These are phyloP conservation scores for Plasmopara halstedii DNA, from an alignment of 352 stramenopile genomes.

Conservation along the genomic window DNA sequence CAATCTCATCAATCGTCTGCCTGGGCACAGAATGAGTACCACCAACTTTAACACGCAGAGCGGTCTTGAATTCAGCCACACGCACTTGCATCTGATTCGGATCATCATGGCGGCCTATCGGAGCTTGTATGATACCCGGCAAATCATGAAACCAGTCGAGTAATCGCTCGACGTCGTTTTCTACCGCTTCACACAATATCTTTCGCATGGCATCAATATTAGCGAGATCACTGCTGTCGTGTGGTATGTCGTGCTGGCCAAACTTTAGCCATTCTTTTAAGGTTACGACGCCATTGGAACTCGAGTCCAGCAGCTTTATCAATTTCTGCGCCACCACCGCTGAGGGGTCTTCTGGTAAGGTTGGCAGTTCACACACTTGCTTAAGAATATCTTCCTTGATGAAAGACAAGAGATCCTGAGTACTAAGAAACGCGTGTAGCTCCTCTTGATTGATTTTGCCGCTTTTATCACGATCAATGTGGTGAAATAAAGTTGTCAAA, in stretches of 20 bases:
- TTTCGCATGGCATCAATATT: constrained; percentile 19
- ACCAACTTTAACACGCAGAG: constrained; percentile 21
- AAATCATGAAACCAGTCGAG: constrained; percentile 43
- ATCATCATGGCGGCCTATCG: constrained; percentile 1
- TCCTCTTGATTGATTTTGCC: constrained; percentile 49
- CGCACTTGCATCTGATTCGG: constrained; percentile 37
- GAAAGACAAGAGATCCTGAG: constrained; percentile 10
- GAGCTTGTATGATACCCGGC: constrained; percentile 20
- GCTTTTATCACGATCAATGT: constrained; percentile 43
- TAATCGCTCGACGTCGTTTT: constrained; percentile 14
- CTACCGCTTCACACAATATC: constrained; percentile 11
- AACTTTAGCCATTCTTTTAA: constrained; percentile 46
- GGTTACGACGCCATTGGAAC: constrained; percentile 49
- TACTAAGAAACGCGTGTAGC: constrained; percentile 34
- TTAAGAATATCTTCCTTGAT: constrained; percentile 3
- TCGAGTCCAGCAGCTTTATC: constrained; percentile 37
- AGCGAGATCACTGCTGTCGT: constrained; percentile 6
- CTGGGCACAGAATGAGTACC: constrained; percentile 5
- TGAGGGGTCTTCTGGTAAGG: constrained; percentile 1
- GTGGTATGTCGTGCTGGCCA: constrained; percentile 8
- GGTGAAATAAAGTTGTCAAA: constrained; percentile 32
- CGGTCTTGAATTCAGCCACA: constrained; percentile 46
- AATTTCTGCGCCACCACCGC: constrained; percentile 22
- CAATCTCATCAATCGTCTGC: constrained; percentile 27
- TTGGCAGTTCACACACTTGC: constrained; percentile 12